Base-by-base conservation (phyloP, 495 filamentous ascomycete genomes). In the Podospora appendiculata region DNA sequence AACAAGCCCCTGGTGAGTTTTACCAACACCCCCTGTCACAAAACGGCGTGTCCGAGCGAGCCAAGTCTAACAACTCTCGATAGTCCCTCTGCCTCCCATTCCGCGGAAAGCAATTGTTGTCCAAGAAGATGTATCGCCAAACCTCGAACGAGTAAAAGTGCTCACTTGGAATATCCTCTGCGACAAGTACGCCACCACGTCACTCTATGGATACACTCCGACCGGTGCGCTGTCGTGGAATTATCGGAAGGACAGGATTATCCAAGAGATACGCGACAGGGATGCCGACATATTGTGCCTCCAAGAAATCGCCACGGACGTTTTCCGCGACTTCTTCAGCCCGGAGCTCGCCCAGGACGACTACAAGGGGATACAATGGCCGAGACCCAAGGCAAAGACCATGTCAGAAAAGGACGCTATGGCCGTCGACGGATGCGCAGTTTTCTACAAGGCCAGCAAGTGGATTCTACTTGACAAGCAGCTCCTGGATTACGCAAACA, bases 151-250 rank as follows among this genome's bases (percentile, higher is more conserved):
- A 41, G 79, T 96, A 58, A 86, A 86, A 42, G 83, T 93, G 11
- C 68, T 96, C 45, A 93, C 89, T 32, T 96, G 89, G 80, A 98
- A 98, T 66, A 95, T 87, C 32, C 79, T 98, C 4, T 96, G 91
- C 68, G 90, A 96, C 66, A 86, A 88, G 63, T 90, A 88, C 54
- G 90, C 90, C 11, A 96, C 92, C 0, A 76, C 76, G 47, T 74
- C 76, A 6, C 80, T 87, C 58, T 97, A 96, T 60, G 94, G 93
- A 19, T 97, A 97, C 62, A 88, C 88, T 1, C 86, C 93, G 7
- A 79, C 82, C 12, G 80, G 76, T 18, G 86, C 86, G 16, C 73
- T 97, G 7, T 76, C 79, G 4, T 98, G 93, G 93, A 84, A 90
- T 14, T 89, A 87, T 63, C 84, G 93, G 46, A 84, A 82, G 57